phyloP scores from a whole-genome alignment of 495 filamentous ascomycete species.

The Penicillium soppii region DNA sequence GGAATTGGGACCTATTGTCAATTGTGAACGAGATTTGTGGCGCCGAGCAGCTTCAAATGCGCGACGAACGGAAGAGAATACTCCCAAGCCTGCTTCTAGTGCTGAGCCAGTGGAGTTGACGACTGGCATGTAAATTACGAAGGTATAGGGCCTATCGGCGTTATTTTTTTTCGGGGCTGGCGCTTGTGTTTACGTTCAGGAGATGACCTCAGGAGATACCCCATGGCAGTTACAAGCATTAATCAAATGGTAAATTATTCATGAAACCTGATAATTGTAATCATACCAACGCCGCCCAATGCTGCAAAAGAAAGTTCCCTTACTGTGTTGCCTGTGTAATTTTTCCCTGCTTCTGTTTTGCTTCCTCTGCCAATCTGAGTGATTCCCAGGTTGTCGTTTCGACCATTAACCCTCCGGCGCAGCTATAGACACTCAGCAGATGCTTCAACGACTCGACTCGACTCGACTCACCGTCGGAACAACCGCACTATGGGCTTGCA shows the following conservation, averaged over 20 bases:
- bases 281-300: slow-evolving; percentile 29
- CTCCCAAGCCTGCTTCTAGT: slow-evolving; percentile 21
- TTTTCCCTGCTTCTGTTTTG: slow-evolving; percentile 18
- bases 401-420: slow-evolving; percentile 70
- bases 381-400: slow-evolving; percentile 82
- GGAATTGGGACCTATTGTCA: slow-evolving; percentile 49
- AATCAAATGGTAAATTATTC: slow-evolving; percentile 13
- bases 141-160: slow-evolving; percentile 17
- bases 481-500: slow-evolving; percentile 75
- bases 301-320: slow-evolving; percentile 8
- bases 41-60: slow-evolving; percentile 30
- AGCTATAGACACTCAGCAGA: slow-evolving; percentile 51
- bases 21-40: slow-evolving; percentile 48
- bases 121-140: slow-evolving; percentile 26
- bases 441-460: not conserved
- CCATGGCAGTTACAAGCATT: slow-evolving; percentile 25
- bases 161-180: slow-evolving; percentile 25
- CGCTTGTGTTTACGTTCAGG: slow-evolving; percentile 18
- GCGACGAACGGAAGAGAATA: slow-evolving; percentile 32
- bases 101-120: slow-evolving; percentile 30
- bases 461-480: slow-evolving; percentile 68
- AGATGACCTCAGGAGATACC: slow-evolving; percentile 41
- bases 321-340: not conserved
- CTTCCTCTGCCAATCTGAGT: slow-evolving; percentile 30
- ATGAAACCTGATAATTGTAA: slow-evolving; percentile 5